These are phyloP conservation scores for Solidago caesia DNA, from an alignment of 129 eudicot species.

Conservation along the genomic window DNA sequence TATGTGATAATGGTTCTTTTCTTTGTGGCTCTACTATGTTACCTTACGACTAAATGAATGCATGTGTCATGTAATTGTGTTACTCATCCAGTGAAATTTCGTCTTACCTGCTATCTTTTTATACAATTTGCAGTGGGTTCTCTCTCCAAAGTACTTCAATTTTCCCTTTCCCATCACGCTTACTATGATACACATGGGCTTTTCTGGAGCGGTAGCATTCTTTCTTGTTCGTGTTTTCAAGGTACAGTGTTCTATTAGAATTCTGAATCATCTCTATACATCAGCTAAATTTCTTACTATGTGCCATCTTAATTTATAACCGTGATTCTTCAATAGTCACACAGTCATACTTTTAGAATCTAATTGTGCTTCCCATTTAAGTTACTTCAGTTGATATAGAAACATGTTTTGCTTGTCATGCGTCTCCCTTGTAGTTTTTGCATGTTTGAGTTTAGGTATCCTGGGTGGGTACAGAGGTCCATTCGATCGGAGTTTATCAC, in stretches of 20 bases:
- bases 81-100: neutral
- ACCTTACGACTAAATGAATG: neutral
- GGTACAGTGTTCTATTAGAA: conserved; percentile 42
- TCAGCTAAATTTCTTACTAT: conserved; percentile 2
- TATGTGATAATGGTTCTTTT: conserved; percentile 14
- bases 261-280: neutral
- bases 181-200: conserved; percentile 99
- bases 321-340: too few species aligned
- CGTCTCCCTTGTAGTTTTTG: neutral
- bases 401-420: too few species aligned
- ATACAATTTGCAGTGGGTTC: conserved; percentile 87
- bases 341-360: too few species aligned
- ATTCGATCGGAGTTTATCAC: neutral
- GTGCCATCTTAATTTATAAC: neutral
- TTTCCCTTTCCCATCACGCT: conserved; percentile 95
- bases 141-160: conserved; percentile 95
- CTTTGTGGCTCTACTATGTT: conserved; percentile 16
- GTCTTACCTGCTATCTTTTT: conserved; percentile 1
- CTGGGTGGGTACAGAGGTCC: too few species aligned
- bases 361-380: too few species aligned
- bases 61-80: neutral
- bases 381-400: too few species aligned
- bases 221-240: conserved; percentile 89
- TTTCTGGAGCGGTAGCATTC: conserved; percentile 90
- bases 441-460: conserved; percentile 2